Evolutionary conservation across 345 rosid genomes (phyloP), one percentile per base, ranked within the genome.

Genomic region (Gynandropsis gynandra): DNA sequence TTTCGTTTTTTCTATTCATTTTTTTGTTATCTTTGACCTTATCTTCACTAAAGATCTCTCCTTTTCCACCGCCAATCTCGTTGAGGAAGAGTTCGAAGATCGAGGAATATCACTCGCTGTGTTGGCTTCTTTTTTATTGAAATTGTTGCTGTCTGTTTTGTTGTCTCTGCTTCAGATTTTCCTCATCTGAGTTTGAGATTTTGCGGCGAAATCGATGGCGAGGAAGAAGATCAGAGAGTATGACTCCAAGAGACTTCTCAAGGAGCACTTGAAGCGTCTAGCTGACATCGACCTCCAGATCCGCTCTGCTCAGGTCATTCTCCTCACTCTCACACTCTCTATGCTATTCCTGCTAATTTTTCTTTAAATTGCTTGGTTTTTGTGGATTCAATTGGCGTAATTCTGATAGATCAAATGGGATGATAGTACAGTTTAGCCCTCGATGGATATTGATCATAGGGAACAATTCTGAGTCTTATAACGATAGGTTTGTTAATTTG

Each of bases 211-310:
- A 17, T 56, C 59, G 33, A 86, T 86, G 95, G 95, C 92, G 41
- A 71, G 92, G 50, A 86, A 82, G 83, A 86, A 86, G 92, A 82
- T 82, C 62, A 86, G 88, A 74, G 95, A 86, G 72, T 78, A 78
- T 49, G 95, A 86, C 43, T 86, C 92, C 48, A 86, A 82, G 78
- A 75, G 83, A 39, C 83, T 86, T 42, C 68, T 86, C 57, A 86
- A 74, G 43, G 62, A 82, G 66, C 85, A 86, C 68, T 67, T 86
- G 71, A 86, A 86, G 49, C 85, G 88, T 39, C 80, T 86, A 9
- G 63, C 86, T 46, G 65, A 72, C 10, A 57, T 77, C 31, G 68
- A 83, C 58, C 76, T 86, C 19, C 76, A 65, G 57, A 80, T 83
- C 79, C 72, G 58, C 70, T 83, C 88, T 72, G 86, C 92, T 67